These are phyloP conservation scores for Sparassis latifolia DNA, from an alignment of 1,284 basidiomycete species.

Conservation along the genomic window DNA sequence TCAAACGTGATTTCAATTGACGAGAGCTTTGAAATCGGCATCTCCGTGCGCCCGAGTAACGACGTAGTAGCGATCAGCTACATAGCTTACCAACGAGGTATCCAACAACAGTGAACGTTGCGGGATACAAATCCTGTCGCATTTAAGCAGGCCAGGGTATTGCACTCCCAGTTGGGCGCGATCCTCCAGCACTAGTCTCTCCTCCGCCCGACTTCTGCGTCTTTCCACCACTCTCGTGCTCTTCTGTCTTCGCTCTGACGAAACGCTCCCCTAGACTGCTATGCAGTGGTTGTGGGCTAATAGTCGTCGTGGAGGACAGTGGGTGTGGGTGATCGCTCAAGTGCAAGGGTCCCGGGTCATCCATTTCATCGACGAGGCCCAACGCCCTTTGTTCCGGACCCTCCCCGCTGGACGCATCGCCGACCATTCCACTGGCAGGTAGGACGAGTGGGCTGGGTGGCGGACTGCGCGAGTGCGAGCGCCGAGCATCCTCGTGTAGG, in stretches of 20 bases:
- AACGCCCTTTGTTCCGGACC: slow-evolving; percentile 42
- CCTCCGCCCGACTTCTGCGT: slow-evolving; percentile 8
- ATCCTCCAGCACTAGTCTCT: too few relatives aligned
- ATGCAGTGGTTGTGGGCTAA: slow-evolving; percentile 36
- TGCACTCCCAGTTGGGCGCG: too few relatives aligned
- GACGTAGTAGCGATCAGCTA: too few relatives aligned
- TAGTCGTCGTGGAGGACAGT: slow-evolving; percentile 58
- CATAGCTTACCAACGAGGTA: too few relatives aligned
- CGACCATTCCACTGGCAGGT: slow-evolving; percentile 26
- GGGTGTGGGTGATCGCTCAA: slow-evolving; percentile 73
- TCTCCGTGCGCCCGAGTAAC: too few relatives aligned
- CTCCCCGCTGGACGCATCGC: slow-evolving; percentile 12
- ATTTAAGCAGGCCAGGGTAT: too few relatives aligned
- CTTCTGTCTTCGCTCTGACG: slow-evolving; percentile 39
- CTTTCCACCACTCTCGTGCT: slow-evolving; percentile 26
- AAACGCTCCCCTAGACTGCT: slow-evolving; percentile 61
- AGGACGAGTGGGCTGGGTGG: slow-evolving; percentile 66
- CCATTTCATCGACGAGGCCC: slow-evolving; percentile 76
- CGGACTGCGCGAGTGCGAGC: slow-evolving; percentile 68
- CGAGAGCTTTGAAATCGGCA: not conserved
- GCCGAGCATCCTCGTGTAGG: slow-evolving; percentile 69
- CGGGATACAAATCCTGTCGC: too few relatives aligned
- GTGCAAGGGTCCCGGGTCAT: slow-evolving; percentile 75
- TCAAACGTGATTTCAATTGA: slow-evolving; percentile 52
- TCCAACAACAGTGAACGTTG: too few relatives aligned